Evolutionary conservation across 129 eudicot species (phyloP).

Genomic region (Arctium minus): DNA sequence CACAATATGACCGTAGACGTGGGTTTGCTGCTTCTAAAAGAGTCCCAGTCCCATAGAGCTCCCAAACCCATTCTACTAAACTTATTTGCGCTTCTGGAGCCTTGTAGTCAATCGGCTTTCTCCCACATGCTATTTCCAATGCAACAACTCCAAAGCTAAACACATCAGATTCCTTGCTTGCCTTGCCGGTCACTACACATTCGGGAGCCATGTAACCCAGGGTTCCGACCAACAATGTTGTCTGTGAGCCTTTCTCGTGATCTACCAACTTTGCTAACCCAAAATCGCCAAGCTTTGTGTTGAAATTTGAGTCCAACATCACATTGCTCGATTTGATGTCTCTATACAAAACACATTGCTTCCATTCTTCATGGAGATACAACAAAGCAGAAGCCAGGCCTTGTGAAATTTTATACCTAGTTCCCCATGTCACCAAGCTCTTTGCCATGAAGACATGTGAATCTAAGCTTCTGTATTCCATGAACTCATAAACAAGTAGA

Average conservation of each 20-base stretch:
- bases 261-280: constrained; percentile 42
- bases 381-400: constrained; percentile 37
- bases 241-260: constrained; percentile 32
- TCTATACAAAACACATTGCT: constrained; percentile 36
- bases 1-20: constrained; percentile 4
- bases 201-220: constrained; percentile 45
- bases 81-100: background rate
- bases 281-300: constrained; percentile 36
- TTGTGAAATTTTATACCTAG: constrained; percentile 26
- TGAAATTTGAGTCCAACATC: constrained; percentile 41
- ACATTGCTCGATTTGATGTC: constrained; percentile 39
- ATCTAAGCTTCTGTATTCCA: constrained; percentile 51
- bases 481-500: constrained; percentile 32
- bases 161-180: constrained; percentile 39
- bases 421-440: constrained; percentile 33
- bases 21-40: constrained; percentile 41
- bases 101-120: constrained; percentile 18
- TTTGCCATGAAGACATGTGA: constrained; percentile 29
- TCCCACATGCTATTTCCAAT: constrained; percentile 38
- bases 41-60: constrained; percentile 26
- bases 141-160: constrained; percentile 37
- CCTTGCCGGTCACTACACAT: constrained; percentile 30
- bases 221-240: constrained; percentile 36
- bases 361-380: constrained; percentile 42
- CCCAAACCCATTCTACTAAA: constrained; percentile 41